Percentiles rank a stretch among this genome's conserved stretches.
phyloP scores from a whole-genome alignment of 2,329 filamentous ascomycete genomes.

The Alternaria sp. region DNA sequence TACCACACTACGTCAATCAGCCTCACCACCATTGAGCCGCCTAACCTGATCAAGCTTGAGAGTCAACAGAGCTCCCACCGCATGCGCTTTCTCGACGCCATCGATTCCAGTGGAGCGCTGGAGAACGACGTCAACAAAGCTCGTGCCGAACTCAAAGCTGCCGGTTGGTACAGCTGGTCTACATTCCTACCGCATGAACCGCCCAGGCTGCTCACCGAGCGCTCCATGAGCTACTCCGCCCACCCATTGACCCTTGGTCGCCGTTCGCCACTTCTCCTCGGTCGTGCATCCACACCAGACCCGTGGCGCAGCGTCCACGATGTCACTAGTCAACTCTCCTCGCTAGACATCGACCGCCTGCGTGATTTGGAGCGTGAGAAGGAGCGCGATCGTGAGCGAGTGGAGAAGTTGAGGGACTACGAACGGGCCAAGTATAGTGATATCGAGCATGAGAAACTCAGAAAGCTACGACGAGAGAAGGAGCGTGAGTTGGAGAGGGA shows the following conservation, averaged over 20 bases:
- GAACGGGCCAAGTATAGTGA: neutral
- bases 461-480: neutral
- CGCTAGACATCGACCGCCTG: neutral
- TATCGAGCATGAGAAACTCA: neutral
- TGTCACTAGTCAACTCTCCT: neutral
- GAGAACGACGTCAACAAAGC: slow-evolving; percentile 35
- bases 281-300: neutral
- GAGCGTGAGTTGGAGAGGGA: slow-evolving; percentile 4
- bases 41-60: slow-evolving; percentile 35
- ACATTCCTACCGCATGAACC: neutral
- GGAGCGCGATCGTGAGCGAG: neutral
- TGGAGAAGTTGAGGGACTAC: neutral
- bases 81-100: slow-evolving; percentile 20
- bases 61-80: slow-evolving; percentile 18
- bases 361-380: neutral
- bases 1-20: neutral
- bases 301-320: neutral
- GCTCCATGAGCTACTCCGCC: neutral
- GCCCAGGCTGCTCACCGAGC: neutral
- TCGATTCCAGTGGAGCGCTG: slow-evolving; percentile 22
- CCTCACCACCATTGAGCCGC: slow-evolving; percentile 12
- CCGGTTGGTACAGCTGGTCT: slow-evolving; percentile 11
- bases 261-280: neutral
- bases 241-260: neutral
- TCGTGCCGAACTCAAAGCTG: slow-evolving; percentile 15